Conservation (phyloP, 345 rosid species). For the Combretum micranthum region DNA sequence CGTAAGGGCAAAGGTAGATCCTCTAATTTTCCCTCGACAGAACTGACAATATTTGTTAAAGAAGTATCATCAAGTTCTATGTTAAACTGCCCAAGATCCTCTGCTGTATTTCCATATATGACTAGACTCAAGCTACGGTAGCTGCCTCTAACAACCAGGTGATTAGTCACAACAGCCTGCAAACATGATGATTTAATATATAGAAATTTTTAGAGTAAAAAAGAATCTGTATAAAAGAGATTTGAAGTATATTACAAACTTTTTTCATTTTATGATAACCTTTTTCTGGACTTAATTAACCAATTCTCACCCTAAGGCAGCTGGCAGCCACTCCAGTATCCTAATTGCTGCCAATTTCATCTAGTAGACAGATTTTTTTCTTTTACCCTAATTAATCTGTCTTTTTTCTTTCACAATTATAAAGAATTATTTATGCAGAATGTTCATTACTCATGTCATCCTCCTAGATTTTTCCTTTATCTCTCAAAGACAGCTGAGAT, state of each 20-base stretch:
- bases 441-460: too few species aligned
- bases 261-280: too few species aligned
- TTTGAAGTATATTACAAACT: background rate
- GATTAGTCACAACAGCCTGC: constrained; percentile 98
- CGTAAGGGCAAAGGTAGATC: constrained; percentile 81
- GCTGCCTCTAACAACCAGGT: constrained; percentile 93
- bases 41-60: constrained; percentile 74
- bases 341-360: too few species aligned
- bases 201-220: constrained; percentile 2
- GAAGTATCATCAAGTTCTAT: constrained; percentile 89
- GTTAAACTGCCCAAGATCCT: constrained; percentile 98
- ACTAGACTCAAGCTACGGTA: constrained; percentile 90
- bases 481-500: too few species aligned
- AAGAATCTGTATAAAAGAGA: constrained; percentile 1
- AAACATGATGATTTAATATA: constrained; percentile 9
- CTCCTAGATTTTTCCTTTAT: too few species aligned
- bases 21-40: constrained; percentile 86
- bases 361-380: too few species aligned
- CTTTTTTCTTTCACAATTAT: too few species aligned
- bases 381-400: too few species aligned
- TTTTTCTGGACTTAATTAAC: too few species aligned
- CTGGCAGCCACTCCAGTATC: too few species aligned
- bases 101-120: constrained; percentile 89
- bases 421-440: too few species aligned
- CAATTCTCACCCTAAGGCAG: too few species aligned